Evolutionary conservation across 169 alveolate genomes (phyloP), one percentile per base, ranked within the genome.

Genomic region (Plasmodium fragile): DNA sequence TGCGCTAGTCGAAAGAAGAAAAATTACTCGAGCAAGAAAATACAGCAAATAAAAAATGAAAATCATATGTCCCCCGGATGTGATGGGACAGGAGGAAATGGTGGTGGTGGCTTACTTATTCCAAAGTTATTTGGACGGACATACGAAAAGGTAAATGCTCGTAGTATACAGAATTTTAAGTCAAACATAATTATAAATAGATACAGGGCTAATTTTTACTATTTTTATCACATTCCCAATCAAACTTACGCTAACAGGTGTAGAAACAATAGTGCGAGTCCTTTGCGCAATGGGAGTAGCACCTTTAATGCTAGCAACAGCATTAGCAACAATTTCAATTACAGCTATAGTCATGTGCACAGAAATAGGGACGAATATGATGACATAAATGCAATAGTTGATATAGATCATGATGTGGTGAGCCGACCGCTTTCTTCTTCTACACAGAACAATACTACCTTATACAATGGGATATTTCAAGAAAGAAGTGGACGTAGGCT

Each of bases 101-200:
- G 78, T 11, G 52, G 78, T 34, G 36, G 78, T 22, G 53, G 52
- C 36, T 45, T 85, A 32, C 59, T 85, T 32, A 53, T 85, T 34
- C 92, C 93, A 69, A 92, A 92, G 25, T 28, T 85, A 6, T 85
- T 82, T 45, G 92, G 93, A 6, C 80, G 73, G 75, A 80, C 93
- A 1, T 52, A 82, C 53, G 83, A 92, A 85, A 92, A 72, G 45
- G 32, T 85, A 80, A 92, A 92, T 77, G 82, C 92, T 10, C 75
- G 72, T 53, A 82, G 85, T 52, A 92, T 81, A 52, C 53, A 83
- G 41, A 92, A 81, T 65, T 18, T 83, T 39, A 92, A 92, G 34
- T 83, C 93, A 45, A 92, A 77, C 49, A 92, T 90, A 52, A 83
- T 53, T 25, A 90, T 81, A 25, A 92, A 92, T 55, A 83, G 92